A percentile compares a stretch with the other conserved stretches of the same genome.
These are phyloP conservation scores for Aureobasidium sp. DNA, from an alignment of 2,329 filamentous ascomycete species.

Conservation along the genomic window DNA sequence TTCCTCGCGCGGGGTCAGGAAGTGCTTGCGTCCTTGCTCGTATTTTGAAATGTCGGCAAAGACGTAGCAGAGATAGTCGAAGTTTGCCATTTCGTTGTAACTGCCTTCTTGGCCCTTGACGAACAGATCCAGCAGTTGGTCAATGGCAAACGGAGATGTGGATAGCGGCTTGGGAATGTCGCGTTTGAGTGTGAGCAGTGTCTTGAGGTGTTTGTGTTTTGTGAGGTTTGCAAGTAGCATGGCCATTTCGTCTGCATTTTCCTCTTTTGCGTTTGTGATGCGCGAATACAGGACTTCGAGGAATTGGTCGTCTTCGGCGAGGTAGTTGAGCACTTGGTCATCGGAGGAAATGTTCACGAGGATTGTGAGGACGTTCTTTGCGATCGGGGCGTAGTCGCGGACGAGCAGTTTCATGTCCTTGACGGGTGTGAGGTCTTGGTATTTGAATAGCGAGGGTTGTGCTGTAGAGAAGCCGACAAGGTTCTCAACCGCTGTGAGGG, in stretches of 20 bases:
- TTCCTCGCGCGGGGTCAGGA: conserved; percentile 54
- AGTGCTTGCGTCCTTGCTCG: conserved; percentile 54
- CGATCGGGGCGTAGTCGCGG: conserved; percentile 79
- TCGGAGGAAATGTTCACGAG: conserved; percentile 81
- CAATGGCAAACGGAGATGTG: conserved; percentile 65
- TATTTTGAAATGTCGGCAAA: conserved; percentile 84
- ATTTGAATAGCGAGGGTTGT: conserved; percentile 77
- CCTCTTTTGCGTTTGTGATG: conserved; percentile 65
- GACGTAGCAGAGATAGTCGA: conserved; percentile 87
- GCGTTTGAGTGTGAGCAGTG: conserved; percentile 60
- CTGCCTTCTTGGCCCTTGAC: conserved; percentile 78
- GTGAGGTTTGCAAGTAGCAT: conserved; percentile 91
- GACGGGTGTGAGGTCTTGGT: conserved; percentile 65
- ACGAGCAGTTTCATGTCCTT: conserved; percentile 82
- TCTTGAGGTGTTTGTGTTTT: conserved; percentile 67
- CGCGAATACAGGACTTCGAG: conserved; percentile 63
- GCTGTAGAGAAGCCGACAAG: conserved; percentile 74
- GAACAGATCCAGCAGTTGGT: conserved; percentile 92
- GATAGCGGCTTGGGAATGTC: conserved; percentile 60
- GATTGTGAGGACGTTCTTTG: conserved; percentile 86
- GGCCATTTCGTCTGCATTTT: conserved; percentile 72
- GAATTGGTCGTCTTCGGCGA: conserved; percentile 75
- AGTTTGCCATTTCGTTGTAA: conserved; percentile 80
- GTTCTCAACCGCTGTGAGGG: conserved; percentile 63
- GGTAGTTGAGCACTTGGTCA: conserved; percentile 59